Evolutionary conservation across 257 asterid genomes (phyloP).

Genomic region (Perilla frutescens): DNA sequence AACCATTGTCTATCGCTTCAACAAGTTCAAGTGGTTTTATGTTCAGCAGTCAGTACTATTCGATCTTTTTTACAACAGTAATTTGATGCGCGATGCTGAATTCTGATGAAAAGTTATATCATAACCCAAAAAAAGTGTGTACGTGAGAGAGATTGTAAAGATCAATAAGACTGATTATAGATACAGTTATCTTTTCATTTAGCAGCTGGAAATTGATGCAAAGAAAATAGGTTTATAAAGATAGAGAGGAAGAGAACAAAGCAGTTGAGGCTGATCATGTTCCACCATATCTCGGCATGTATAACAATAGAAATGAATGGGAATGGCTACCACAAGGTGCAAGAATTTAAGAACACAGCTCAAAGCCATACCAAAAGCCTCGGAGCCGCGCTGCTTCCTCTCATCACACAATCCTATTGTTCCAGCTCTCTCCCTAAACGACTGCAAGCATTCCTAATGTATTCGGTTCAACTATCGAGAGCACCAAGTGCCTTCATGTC

Average conservation of each 20-base stretch:
- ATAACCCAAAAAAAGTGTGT: neutral
- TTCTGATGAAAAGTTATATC: too few species aligned
- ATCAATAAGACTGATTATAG: too few species aligned
- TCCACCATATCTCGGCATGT: neutral
- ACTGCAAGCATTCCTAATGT: neutral
- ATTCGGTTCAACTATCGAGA: conserved; percentile 55
- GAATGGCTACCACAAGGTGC: conserved; percentile 11
- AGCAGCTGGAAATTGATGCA: conserved; percentile 20
- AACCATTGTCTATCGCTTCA: too few species aligned
- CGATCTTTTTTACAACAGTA: too few species aligned
- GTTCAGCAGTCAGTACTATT: too few species aligned
- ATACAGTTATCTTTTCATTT: conserved; percentile 9
- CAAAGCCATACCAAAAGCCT: conserved; percentile 25
- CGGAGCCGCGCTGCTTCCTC: conserved; percentile 8
- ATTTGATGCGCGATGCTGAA: too few species aligned
- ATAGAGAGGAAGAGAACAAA: neutral
- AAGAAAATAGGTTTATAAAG: conserved; percentile 1
- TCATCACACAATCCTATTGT: conserved; percentile 1
- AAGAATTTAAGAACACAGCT: neutral
- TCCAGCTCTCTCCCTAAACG: neutral
- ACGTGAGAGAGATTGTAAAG: neutral
- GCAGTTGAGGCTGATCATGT: neutral
- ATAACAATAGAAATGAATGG: conserved; percentile 5
- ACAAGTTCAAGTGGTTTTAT: too few species aligned
- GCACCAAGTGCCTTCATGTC: conserved; percentile 97